Conservation (phyloP, 2,329 filamentous ascomycete genomes). For the Septoria linicola region DNA sequence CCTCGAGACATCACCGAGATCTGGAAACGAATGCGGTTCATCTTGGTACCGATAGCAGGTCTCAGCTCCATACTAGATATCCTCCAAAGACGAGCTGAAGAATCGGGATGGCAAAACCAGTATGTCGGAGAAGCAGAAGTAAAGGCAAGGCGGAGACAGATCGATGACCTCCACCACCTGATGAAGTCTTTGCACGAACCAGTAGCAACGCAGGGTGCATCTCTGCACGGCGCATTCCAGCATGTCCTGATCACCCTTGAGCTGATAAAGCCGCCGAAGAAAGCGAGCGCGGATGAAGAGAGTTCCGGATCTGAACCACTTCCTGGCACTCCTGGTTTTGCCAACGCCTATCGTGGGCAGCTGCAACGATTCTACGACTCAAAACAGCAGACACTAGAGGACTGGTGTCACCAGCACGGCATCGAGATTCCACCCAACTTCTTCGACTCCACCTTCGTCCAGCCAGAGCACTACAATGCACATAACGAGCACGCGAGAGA, state of each 20-base stretch:
- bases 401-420: slow-evolving; percentile 49
- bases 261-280: slow-evolving; percentile 44
- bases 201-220: slow-evolving; percentile 61
- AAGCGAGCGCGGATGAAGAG: slow-evolving; percentile 32
- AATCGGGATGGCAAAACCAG: slow-evolving; percentile 49
- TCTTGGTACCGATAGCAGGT: slow-evolving; percentile 66
- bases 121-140: slow-evolving; percentile 23
- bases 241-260: slow-evolving; percentile 60
- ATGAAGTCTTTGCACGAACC: slow-evolving; percentile 69
- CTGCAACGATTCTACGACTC: slow-evolving; percentile 56
- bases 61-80: slow-evolving; percentile 70
- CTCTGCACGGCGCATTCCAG: slow-evolving; percentile 64
- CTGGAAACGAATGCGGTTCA: slow-evolving; percentile 58
- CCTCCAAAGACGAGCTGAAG: slow-evolving; percentile 63
- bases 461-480: slow-evolving; percentile 42
- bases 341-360: slow-evolving; percentile 53
- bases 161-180: slow-evolving; percentile 59
- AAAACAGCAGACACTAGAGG: slow-evolving; percentile 57
- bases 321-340: slow-evolving; percentile 62
- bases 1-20: slow-evolving; percentile 63
- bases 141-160: slow-evolving; percentile 20
- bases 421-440: slow-evolving; percentile 53
- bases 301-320: slow-evolving; percentile 46
- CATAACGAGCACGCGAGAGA: slow-evolving; percentile 60
- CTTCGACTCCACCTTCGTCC: slow-evolving; percentile 50